Conservation (phyloP, 768 basidiomycete species). For the Boletales sp. region DNA sequence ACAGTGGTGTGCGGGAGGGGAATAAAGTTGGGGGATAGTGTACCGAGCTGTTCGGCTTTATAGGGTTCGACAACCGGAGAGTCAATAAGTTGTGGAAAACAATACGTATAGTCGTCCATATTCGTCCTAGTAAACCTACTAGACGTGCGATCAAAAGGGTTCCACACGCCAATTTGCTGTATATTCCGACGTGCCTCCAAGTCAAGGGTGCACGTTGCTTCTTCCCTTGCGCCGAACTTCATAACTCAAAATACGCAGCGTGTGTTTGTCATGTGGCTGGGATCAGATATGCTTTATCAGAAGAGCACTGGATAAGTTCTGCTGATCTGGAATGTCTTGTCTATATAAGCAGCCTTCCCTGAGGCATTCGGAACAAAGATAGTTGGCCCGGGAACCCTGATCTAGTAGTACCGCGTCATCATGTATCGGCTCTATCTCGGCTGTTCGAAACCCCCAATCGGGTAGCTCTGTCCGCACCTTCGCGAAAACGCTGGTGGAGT, state of each 20-base stretch:
- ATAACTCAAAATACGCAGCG: conserved; percentile 12
- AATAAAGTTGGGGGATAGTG: conserved; percentile 12
- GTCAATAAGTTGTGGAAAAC: conserved; percentile 26
- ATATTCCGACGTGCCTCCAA: conserved; percentile 19
- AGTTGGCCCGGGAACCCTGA: conserved; percentile 20
- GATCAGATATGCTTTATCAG: conserved; percentile 25
- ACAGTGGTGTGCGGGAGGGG: conserved; percentile 5
- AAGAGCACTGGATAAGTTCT: conserved; percentile 10
- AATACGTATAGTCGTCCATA: conserved; percentile 25
- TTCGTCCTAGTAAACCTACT: conserved; percentile 23
- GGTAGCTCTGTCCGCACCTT: conserved; percentile 7
- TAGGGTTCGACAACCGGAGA: conserved; percentile 23
- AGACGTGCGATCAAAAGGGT: conserved; percentile 22
- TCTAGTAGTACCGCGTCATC: conserved; percentile 16
- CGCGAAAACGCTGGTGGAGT: not conserved
- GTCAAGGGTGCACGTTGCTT: conserved; percentile 19
- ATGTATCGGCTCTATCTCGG: conserved; percentile 22
- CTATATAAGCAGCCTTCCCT: conserved; percentile 22
- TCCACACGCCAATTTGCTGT: conserved; percentile 28
- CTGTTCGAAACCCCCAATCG: conserved; percentile 6
- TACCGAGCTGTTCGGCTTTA: conserved; percentile 20
- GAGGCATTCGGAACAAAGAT: conserved; percentile 24
- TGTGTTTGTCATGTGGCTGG: conserved; percentile 31
- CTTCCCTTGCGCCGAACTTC: conserved; percentile 4
- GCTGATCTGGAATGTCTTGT: conserved; percentile 17